Conservation (phyloP, 208 protist species). For the Strigomonas galati region DNA sequence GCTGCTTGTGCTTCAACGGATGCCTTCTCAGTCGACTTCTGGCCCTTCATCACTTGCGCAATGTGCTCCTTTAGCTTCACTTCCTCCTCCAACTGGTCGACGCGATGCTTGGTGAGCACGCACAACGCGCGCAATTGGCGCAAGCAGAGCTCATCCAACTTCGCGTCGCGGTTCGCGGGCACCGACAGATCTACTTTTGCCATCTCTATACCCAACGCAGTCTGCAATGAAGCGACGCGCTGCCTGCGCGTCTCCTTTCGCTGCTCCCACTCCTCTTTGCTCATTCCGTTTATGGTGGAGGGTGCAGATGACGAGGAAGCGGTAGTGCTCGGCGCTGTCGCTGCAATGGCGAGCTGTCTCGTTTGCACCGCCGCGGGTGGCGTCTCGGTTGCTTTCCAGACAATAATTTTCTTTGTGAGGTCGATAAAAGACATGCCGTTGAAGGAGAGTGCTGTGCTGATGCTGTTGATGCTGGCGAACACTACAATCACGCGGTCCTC, state of each 20-base stretch:
- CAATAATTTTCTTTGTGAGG: constrained; percentile 43
- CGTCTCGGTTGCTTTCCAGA: constrained; percentile 77
- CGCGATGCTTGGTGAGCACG: constrained; percentile 29
- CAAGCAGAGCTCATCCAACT: constrained; percentile 49
- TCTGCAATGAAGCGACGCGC: constrained; percentile 37
- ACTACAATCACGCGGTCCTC: constrained; percentile 55
- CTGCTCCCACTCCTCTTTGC: constrained; percentile 24
- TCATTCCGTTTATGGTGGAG: neutral
- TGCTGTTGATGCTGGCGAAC: constrained; percentile 79
- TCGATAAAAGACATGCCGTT: constrained; percentile 74
- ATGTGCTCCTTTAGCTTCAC: no score
- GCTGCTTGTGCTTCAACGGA: neutral
- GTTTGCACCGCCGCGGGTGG: constrained; percentile 42
- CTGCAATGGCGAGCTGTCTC: constrained; percentile 58
- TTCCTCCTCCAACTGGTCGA: no score
- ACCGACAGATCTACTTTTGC: constrained; percentile 17
- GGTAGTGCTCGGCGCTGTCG: neutral
- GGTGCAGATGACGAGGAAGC: neutral
- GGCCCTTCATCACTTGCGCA: constrained; percentile 11
- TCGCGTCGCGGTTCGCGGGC: constrained; percentile 22
- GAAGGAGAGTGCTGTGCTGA: constrained; percentile 78
- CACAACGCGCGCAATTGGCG: constrained; percentile 67
- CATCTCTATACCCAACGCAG: constrained; percentile 19
- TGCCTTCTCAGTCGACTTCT: constrained; percentile 6
- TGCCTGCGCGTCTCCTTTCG: constrained; percentile 34